A percentile compares a stretch with the other conserved stretches of the same genome.
phyloP scores from a whole-genome alignment of 129 eudicot species.

The Erigeron canadensis region DNA sequence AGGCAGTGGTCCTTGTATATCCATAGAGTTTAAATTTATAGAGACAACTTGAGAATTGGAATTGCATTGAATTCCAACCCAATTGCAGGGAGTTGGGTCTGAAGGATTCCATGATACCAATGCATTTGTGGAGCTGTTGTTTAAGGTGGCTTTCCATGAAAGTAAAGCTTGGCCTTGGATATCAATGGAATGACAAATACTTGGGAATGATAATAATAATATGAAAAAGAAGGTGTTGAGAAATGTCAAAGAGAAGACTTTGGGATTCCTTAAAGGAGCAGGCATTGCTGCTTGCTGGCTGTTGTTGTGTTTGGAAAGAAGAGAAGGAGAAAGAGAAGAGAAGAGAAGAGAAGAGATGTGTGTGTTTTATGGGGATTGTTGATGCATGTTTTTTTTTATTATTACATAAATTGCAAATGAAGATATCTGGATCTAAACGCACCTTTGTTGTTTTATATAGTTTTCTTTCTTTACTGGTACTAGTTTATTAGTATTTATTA shows the following conservation, averaged over 20 bases:
- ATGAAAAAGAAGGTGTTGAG: background rate
- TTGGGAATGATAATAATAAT: conserved; percentile 20
- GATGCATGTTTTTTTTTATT: conserved; percentile 90
- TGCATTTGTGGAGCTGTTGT: conserved; percentile 41
- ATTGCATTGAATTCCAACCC: conserved; percentile 84
- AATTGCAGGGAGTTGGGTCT: conserved; percentile 64
- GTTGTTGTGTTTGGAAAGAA: conserved; percentile 27
- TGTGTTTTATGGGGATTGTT: conserved; percentile 67
- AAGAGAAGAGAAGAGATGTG: conserved; percentile 27
- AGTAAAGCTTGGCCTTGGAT: conserved; percentile 80
- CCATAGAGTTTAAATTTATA: conserved; percentile 47
- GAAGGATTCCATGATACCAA: conserved; percentile 65
- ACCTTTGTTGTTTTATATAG: background rate
- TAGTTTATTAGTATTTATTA: background rate
- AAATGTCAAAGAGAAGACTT: background rate
- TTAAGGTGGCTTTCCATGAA: conserved; percentile 74
- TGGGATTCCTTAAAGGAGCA: conserved; percentile 49
- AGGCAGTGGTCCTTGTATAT: conserved; percentile 80
- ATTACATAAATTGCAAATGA: conserved; percentile 45
- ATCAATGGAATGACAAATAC: conserved; percentile 55
- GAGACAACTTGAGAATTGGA: conserved; percentile 38
- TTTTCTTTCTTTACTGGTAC: background rate
- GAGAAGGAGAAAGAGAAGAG: conserved; percentile 14
- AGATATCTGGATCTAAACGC: conserved; percentile 77
- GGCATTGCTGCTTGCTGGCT: conserved; percentile 73